Evolutionary conservation across 306 rosid genomes (phyloP).

Genomic region (Castanospermum australe): DNA sequence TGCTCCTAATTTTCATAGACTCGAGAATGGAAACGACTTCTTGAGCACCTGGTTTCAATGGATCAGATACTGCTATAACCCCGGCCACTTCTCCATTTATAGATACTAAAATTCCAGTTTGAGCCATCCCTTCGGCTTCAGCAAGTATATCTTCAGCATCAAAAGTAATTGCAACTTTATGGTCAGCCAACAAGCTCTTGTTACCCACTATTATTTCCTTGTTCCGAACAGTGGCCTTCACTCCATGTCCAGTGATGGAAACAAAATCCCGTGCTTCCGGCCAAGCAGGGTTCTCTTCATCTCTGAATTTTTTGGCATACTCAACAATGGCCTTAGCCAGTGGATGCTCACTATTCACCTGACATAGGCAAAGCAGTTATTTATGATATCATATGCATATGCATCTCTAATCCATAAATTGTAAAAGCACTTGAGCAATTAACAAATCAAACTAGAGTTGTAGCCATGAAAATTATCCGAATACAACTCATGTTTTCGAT

Average conservation of each 20-base stretch:
- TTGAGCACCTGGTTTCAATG: constrained; percentile 73
- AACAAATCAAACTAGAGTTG: neutral
- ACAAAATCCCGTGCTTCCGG: constrained; percentile 68
- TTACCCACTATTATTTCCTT: constrained; percentile 74
- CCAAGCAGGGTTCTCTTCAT: constrained; percentile 64
- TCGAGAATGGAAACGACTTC: constrained; percentile 80
- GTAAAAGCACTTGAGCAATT: neutral
- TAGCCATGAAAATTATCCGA: neutral
- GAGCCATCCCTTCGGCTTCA: constrained; percentile 77
- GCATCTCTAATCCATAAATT: neutral
- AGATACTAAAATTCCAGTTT: constrained; percentile 74
- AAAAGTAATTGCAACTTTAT: constrained; percentile 44
- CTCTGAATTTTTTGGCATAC: constrained; percentile 65
- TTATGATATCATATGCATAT: neutral
- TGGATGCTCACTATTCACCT: constrained; percentile 95
- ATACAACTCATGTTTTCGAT: neutral
- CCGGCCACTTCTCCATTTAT: constrained; percentile 65
- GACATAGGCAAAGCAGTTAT: constrained; percentile 4
- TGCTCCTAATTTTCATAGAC: constrained; percentile 75
- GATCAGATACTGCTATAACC: constrained; percentile 78
- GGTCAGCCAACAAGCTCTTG: constrained; percentile 63
- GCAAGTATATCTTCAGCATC: constrained; percentile 62
- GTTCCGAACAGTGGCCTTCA: constrained; percentile 71
- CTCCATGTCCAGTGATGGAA: constrained; percentile 89
- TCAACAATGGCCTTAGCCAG: constrained; percentile 81